Evolutionary conservation across 257 asterid species (phyloP).

Genomic region (Solanum tarapatanum): DNA sequence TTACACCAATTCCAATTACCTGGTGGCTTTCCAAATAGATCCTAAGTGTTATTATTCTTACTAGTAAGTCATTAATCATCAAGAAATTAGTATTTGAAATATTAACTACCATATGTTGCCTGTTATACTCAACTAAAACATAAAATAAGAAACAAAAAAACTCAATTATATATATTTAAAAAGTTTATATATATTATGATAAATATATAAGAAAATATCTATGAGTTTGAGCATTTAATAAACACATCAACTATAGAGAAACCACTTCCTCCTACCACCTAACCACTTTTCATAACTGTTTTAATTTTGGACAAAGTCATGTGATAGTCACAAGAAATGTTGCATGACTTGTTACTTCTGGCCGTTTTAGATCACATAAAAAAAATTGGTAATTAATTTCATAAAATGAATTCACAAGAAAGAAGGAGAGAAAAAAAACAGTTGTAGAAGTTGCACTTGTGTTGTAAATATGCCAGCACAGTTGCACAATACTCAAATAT

Average conservation of each 20-base stretch:
- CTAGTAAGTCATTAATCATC: too few relatives aligned
- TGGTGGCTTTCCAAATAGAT: too few relatives aligned
- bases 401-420: not conserved
- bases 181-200: not conserved
- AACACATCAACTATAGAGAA: not conserved
- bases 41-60: not conserved
- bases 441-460: not conserved
- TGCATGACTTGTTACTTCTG: not conserved
- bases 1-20: too few relatives aligned
- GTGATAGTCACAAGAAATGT: slow-evolving; percentile 3
- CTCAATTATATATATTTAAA: not conserved
- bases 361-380: not conserved
- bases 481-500: not conserved
- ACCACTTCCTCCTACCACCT: not conserved
- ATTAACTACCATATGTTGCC: not conserved
- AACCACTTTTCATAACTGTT: not conserved
- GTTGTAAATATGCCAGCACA: not conserved
- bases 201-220: not conserved
- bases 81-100: too few relatives aligned
- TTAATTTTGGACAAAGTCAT: not conserved
- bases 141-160: not conserved
- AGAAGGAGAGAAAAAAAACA: not conserved
- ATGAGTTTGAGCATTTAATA: not conserved
- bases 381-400: not conserved
- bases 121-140: not conserved